phyloP scores from a whole-genome alignment of 1,284 basidiomycete genomes.

The Malassezia pachydermatis region DNA sequence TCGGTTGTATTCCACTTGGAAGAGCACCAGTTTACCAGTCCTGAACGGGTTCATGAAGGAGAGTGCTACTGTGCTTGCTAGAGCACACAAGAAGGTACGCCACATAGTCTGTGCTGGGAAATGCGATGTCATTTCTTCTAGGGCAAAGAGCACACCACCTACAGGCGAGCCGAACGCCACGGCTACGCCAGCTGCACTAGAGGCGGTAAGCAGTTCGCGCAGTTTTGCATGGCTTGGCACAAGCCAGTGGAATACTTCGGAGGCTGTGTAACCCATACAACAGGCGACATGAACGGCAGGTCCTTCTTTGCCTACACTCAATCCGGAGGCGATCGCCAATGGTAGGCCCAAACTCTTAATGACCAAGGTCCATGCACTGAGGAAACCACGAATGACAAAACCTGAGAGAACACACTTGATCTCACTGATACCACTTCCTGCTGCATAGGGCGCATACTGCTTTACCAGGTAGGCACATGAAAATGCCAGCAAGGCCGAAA shows the following conservation, averaged over 20 bases:
- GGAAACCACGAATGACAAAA: constrained; percentile 90
- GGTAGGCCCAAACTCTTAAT: constrained; percentile 85
- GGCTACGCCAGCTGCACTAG: constrained; percentile 91
- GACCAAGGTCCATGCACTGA: constrained; percentile 78
- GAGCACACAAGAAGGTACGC: constrained; percentile 90
- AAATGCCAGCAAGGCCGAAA: constrained; percentile 17
- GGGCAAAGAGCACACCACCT: constrained; percentile 82
- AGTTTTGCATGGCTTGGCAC: constrained; percentile 86
- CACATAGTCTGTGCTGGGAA: constrained; percentile 98
- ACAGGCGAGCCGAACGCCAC: constrained; percentile 96
- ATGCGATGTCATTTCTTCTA: constrained; percentile 69
- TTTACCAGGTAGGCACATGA: constrained; percentile 70
- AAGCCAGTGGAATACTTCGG: constrained; percentile 69
- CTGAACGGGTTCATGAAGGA: constrained; percentile 98
- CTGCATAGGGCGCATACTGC: constrained; percentile 82
- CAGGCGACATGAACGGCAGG: constrained; percentile 96
- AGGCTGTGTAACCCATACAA: constrained; percentile 79
- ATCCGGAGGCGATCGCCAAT: constrained; percentile 78
- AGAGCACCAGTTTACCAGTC: constrained; percentile 92
- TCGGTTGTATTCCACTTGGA: constrained; percentile 92
- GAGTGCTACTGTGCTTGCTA: constrained; percentile 89
- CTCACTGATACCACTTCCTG: constrained; percentile 95
- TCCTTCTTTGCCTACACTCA: constrained; percentile 96
- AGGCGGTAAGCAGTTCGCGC: constrained; percentile 86
- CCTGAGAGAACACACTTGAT: constrained; percentile 97